Percentiles rank a stretch among this genome's conserved stretches.
phyloP scores from a whole-genome alignment of 2,329 filamentous ascomycete species.

The Tolypocladium guangdongense region DNA sequence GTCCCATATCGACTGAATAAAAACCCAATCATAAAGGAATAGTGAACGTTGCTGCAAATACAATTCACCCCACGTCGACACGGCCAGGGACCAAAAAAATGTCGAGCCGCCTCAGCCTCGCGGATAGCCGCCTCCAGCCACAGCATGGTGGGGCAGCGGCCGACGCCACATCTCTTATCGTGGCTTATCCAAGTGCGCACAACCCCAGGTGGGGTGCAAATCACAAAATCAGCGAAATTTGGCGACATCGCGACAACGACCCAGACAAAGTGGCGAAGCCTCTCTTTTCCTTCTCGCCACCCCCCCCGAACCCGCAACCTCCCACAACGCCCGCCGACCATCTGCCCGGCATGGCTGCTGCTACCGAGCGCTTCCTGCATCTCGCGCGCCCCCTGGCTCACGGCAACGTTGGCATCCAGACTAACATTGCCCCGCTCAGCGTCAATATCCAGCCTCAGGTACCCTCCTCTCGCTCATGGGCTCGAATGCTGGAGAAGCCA shows the following conservation, averaged over 20 bases:
- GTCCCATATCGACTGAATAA: constrained; percentile 19
- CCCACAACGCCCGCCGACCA: constrained; percentile 10
- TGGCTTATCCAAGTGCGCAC: constrained; percentile 44
- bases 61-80: not conserved
- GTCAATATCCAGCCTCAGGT: constrained; percentile 95
- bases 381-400: constrained; percentile 86
- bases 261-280: constrained; percentile 13
- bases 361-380: constrained; percentile 82
- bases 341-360: constrained; percentile 63
- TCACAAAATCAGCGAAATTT: constrained; percentile 33
- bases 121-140: constrained; percentile 19
- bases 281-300: constrained; percentile 7
- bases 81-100: constrained; percentile 4
- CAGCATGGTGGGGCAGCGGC: constrained; percentile 17
- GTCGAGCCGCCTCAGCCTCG: constrained; percentile 19
- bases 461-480: constrained; percentile 15
- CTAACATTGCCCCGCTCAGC: constrained; percentile 80
- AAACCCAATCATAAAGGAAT: not conserved
- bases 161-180: constrained; percentile 26
- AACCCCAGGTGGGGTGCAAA: constrained; percentile 32
- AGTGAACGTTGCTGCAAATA: not conserved
- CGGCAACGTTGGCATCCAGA: constrained; percentile 64
- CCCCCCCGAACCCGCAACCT: constrained; percentile 8
- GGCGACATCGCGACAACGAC: constrained; percentile 20
- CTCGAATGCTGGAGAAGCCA: not conserved